phyloP scores from a whole-genome alignment of 1,284 basidiomycete species.

The Neotropicomus parvogracilis region DNA sequence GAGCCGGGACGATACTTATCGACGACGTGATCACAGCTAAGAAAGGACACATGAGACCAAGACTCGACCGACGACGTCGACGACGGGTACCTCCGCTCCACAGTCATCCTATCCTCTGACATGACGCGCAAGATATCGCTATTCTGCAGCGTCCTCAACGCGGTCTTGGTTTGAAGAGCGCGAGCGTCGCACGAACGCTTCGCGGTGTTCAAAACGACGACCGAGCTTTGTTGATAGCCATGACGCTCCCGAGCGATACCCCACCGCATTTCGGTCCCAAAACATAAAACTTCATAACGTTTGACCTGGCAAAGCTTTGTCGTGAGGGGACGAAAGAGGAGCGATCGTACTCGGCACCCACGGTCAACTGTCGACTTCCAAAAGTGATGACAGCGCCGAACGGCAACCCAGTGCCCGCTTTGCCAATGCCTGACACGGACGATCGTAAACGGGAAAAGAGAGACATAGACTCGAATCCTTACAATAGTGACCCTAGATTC shows the following conservation, averaged over 20 bases:
- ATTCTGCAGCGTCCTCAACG: constrained; percentile 10
- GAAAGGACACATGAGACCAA: constrained; percentile 1
- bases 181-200: constrained; percentile 1
- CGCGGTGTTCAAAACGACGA: constrained; percentile 13
- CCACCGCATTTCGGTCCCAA: constrained; percentile 29
- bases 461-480: constrained; percentile 4
- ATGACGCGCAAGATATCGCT: constrained; percentile 24
- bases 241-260: constrained; percentile 6
- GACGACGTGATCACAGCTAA: constrained; percentile 5
- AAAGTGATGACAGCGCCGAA: constrained; percentile 25
- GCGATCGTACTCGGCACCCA: constrained; percentile 5
- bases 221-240: constrained; percentile 20
- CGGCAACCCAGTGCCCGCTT: constrained; percentile 29
- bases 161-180: not conserved
- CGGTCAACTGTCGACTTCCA: constrained; percentile 23
- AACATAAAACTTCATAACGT: constrained; percentile 32
- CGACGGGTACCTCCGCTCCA: constrained; percentile 13
- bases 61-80: not conserved
- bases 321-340: not conserved
- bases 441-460: not conserved
- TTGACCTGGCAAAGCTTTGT: constrained; percentile 18
- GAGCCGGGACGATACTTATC: constrained; percentile 5
- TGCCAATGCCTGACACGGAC: constrained; percentile 24
- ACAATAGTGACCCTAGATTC: constrained; percentile 28
- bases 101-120: constrained; percentile 2